Evolutionary conservation across 495 filamentous ascomycete genomes (phyloP).

Genomic region (Penicillium lividum): DNA sequence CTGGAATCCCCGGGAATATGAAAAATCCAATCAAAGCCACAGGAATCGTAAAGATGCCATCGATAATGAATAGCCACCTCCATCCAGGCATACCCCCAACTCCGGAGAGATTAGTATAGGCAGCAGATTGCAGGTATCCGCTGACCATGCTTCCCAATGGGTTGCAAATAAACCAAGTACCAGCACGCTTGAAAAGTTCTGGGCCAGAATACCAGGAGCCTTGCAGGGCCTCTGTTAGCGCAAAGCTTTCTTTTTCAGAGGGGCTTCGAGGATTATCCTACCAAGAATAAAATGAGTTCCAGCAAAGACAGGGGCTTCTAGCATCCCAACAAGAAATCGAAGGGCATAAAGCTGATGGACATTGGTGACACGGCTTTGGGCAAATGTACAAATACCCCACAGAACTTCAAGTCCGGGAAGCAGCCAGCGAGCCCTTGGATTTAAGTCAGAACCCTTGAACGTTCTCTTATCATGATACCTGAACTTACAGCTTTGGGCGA

Average conservation of each 20-base stretch:
- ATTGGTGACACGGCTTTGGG: constrained; percentile 39
- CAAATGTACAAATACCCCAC: constrained; percentile 32
- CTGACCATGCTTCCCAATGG: constrained; percentile 39
- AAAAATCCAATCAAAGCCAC: constrained; percentile 46
- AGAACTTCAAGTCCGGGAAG: constrained; percentile 35
- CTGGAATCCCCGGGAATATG: constrained; percentile 51
- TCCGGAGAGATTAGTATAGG: constrained; percentile 48
- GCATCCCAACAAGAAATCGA: constrained; percentile 54
- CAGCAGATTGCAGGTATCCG: constrained; percentile 46
- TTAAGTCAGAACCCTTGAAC: neutral
- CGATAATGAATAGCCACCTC: constrained; percentile 53
- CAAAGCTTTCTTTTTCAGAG: neutral
- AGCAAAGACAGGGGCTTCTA: constrained; percentile 46
- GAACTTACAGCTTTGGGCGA: constrained; percentile 33
- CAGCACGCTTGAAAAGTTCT: constrained; percentile 41
- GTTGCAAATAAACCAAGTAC: constrained; percentile 42
- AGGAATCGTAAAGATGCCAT: constrained; percentile 52
- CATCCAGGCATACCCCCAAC: constrained; percentile 48
- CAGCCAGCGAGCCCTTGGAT: constrained; percentile 35
- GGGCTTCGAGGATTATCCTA: constrained; percentile 7
- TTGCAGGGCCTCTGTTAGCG: constrained; percentile 5
- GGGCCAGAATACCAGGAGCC: constrained; percentile 43
- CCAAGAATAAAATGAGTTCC: constrained; percentile 44
- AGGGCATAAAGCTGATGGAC: constrained; percentile 48
- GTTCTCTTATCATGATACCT: neutral